Conservation (phyloP, 2,329 filamentous ascomycete species). For the Clathrospora elynae region DNA sequence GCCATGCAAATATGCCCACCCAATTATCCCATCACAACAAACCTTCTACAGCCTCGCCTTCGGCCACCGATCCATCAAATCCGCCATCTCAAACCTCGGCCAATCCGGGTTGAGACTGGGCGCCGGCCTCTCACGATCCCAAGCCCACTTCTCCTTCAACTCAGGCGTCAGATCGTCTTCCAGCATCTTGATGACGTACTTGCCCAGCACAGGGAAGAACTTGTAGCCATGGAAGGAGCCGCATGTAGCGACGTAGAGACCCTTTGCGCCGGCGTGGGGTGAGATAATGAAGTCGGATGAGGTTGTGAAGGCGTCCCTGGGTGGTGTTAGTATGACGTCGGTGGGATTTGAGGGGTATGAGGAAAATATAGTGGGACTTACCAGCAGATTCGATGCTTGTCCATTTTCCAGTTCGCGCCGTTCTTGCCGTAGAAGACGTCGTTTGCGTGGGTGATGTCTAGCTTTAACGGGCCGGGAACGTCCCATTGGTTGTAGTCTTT, state of each 20-base stretch:
- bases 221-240: slow-evolving; percentile 68
- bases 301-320: slow-evolving; percentile 67
- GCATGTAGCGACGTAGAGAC: slow-evolving; percentile 63
- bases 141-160: slow-evolving; percentile 67
- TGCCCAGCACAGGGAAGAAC: slow-evolving; percentile 63
- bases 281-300: slow-evolving; percentile 63
- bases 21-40: slow-evolving; percentile 8
- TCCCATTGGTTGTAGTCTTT: slow-evolving; percentile 68
- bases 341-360: background rate
- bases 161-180: slow-evolving; percentile 48
- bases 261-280: slow-evolving; percentile 53
- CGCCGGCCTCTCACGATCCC: slow-evolving; percentile 64
- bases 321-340: slow-evolving; percentile 27
- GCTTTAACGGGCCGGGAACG: slow-evolving; percentile 60
- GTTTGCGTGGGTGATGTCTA: slow-evolving; percentile 64
- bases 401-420: slow-evolving; percentile 62
- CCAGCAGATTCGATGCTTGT: slow-evolving; percentile 70
- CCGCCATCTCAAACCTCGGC: slow-evolving; percentile 63
- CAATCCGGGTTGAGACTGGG: slow-evolving; percentile 58
- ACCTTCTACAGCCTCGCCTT: slow-evolving; percentile 36
- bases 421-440: slow-evolving; percentile 65
- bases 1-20: slow-evolving; percentile 7
- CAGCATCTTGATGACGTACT: slow-evolving; percentile 59
- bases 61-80: slow-evolving; percentile 51
- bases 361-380: slow-evolving; percentile 46